A percentile compares a stretch with the other conserved stretches of the same genome.
These are phyloP conservation scores for Starmerella geochares DNA, from an alignment of 805 yeast species.

Conservation along the genomic window DNA sequence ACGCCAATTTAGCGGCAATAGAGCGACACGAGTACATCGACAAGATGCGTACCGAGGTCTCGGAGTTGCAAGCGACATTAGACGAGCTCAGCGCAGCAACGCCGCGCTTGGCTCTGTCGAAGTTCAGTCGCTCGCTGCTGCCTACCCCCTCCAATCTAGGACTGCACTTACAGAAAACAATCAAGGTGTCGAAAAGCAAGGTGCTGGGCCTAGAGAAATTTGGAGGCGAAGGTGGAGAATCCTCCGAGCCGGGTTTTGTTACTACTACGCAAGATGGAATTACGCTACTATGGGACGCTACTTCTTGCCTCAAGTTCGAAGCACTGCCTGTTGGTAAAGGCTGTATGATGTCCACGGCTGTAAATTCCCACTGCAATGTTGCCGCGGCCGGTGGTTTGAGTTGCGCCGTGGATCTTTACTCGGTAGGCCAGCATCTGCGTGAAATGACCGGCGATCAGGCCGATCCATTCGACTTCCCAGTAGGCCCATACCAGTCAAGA, in stretches of 20 bases:
- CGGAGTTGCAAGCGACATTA: constrained; percentile 1
- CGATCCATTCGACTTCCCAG: constrained; percentile 5
- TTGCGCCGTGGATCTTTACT: constrained; percentile 23
- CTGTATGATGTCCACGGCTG: constrained; percentile 13
- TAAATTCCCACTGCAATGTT: constrained; percentile 15
- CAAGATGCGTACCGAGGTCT: constrained; percentile 1
- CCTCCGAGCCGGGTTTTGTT: constrained; percentile 7
- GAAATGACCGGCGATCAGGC: background rate
- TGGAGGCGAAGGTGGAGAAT: background rate
- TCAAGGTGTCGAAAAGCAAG: background rate
- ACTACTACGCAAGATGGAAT: constrained; percentile 20
- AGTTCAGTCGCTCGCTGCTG: background rate
- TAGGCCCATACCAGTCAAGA: background rate
- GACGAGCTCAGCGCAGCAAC: constrained; percentile 1
- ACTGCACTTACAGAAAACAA: background rate
- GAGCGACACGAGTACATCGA: background rate
- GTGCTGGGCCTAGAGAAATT: background rate
- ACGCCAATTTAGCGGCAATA: background rate
- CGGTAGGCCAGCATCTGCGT: constrained; percentile 16
- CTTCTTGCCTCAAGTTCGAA: constrained; percentile 19
- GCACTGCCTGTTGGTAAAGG: constrained; percentile 20
- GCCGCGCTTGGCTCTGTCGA: background rate
- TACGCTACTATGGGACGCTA: constrained; percentile 20
- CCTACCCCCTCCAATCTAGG: background rate
- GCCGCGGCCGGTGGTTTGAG: constrained; percentile 23